These are phyloP conservation scores for Pseudogymnoascus sp. DNA, from an alignment of 2,329 filamentous ascomycete species.

Conservation along the genomic window DNA sequence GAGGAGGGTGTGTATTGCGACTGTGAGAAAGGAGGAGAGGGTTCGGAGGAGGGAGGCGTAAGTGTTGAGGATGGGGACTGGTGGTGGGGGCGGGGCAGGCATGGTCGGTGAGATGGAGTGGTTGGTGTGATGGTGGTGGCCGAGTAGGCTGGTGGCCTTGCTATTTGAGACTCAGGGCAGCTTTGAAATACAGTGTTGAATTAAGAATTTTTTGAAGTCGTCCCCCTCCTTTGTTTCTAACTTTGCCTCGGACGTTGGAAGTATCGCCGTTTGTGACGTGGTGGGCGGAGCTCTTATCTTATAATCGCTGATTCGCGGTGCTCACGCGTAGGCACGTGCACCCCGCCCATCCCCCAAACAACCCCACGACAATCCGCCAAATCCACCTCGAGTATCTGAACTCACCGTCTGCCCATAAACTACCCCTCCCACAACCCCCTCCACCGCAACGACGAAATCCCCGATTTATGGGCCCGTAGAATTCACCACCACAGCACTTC, in stretches of 20 bases:
- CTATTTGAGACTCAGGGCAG: background rate
- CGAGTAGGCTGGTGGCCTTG: background rate
- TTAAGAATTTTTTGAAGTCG: background rate
- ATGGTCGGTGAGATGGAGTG: slow-evolving; percentile 11
- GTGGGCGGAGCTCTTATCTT: slow-evolving; percentile 13
- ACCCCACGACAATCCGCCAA: slow-evolving; percentile 5
- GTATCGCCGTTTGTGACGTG: background rate
- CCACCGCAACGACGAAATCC: background rate
- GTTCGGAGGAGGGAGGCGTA: slow-evolving; percentile 42
- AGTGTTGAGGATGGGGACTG: slow-evolving; percentile 34
- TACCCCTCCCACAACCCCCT: background rate
- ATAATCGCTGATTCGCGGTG: slow-evolving; percentile 7
- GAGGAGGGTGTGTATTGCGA: slow-evolving; percentile 63
- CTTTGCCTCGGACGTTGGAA: background rate
- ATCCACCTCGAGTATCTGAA: background rate
- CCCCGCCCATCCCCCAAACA: slow-evolving; percentile 10
- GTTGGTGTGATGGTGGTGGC: background rate
- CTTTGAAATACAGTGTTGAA: background rate
- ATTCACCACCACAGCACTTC: background rate
- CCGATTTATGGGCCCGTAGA: background rate
- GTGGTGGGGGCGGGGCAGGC: slow-evolving; percentile 13
- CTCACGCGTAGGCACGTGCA: slow-evolving; percentile 10
- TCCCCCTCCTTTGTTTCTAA: background rate
- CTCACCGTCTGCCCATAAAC: slow-evolving; percentile 1
- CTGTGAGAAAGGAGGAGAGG: slow-evolving; percentile 60